Conservation (phyloP, 345 rosid species). For the Eucalyptus polyanthemos region DNA sequence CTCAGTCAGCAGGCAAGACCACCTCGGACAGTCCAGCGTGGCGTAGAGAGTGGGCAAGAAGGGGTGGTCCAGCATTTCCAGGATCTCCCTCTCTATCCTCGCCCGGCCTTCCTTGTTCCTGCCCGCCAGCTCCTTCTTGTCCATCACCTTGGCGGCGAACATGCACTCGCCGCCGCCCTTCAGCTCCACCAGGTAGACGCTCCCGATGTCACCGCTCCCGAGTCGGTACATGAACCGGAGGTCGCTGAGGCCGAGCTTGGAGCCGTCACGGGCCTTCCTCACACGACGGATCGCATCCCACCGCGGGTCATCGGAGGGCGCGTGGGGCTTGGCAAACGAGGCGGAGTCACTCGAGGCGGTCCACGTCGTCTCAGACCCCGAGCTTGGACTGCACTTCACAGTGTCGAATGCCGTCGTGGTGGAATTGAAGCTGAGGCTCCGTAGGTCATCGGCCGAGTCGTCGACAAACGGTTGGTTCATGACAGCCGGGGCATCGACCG, state of each 20-base stretch:
- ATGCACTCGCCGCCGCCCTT: constrained; percentile 41
- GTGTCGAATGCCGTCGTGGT: constrained; percentile 3
- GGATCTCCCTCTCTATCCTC: constrained; percentile 52
- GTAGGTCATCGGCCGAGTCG: constrained; percentile 20
- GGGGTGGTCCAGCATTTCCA: constrained; percentile 72
- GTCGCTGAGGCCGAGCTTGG: constrained; percentile 27
- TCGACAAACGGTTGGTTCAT: constrained; percentile 10
- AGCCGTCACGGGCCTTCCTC: background rate
- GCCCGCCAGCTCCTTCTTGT: constrained; percentile 46
- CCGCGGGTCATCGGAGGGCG: constrained; percentile 36
- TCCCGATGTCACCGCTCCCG: constrained; percentile 92
- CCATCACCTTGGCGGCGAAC: constrained; percentile 84
- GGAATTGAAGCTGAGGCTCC: constrained; percentile 28
- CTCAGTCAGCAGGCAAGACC: constrained; percentile 71
- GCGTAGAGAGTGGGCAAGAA: constrained; percentile 73
- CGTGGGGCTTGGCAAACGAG: constrained; percentile 12
- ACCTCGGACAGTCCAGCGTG: constrained; percentile 53
- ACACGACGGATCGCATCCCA: constrained; percentile 38
- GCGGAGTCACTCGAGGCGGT: constrained; percentile 4
- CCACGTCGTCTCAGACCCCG: constrained; percentile 18
- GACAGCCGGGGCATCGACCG: background rate
- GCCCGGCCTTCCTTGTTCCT: constrained; percentile 66
- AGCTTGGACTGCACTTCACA: constrained; percentile 21
- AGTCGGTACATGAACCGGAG: constrained; percentile 55
- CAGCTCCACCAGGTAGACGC: constrained; percentile 49